Conservation (phyloP, 1,284 basidiomycete species). For the Moniliella sp. region DNA sequence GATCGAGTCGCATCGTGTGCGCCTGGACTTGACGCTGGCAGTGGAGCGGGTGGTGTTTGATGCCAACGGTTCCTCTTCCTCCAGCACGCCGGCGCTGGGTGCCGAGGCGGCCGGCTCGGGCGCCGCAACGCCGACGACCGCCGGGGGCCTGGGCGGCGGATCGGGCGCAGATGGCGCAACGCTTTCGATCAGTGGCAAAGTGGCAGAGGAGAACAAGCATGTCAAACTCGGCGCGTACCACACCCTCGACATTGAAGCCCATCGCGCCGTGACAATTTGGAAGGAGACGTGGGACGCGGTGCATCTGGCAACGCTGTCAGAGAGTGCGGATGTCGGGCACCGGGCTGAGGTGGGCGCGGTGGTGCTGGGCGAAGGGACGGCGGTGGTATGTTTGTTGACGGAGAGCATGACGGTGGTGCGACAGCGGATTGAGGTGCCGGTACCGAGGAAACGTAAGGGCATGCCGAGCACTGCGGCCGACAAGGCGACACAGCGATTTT, state of each 20-base stretch:
- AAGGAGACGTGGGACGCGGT: constrained; percentile 81
- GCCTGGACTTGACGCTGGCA: constrained; percentile 59
- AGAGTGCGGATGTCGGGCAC: constrained; percentile 68
- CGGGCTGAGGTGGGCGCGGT: constrained; percentile 91
- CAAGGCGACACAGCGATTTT: constrained; percentile 44
- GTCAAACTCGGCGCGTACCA: constrained; percentile 88
- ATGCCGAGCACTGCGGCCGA: constrained; percentile 17
- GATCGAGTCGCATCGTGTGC: constrained; percentile 68
- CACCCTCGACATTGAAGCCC: constrained; percentile 76
- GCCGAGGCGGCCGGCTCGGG: constrained; percentile 3
- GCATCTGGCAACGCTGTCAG: constrained; percentile 57
- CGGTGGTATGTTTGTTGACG: constrained; percentile 76
- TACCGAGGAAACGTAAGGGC: constrained; percentile 54
- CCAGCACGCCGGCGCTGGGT: constrained; percentile 13
- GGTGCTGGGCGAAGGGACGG: constrained; percentile 82
- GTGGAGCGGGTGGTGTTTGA: constrained; percentile 44
- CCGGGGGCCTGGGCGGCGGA: constrained; percentile 7
- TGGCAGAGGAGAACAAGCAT: constrained; percentile 69
- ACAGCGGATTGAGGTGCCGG: constrained; percentile 67
- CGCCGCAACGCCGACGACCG: constrained; percentile 1
- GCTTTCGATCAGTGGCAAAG: constrained; percentile 67
- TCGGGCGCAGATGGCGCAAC: constrained; percentile 26
- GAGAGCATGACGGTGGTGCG: constrained; percentile 88
- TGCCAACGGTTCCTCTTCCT: constrained; percentile 15
- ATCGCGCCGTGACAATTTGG: constrained; percentile 74